Percentiles rank a stretch among this genome's conserved stretches.
Conservation (phyloP, 306 rosid species). For the Purshia tridentata region DNA sequence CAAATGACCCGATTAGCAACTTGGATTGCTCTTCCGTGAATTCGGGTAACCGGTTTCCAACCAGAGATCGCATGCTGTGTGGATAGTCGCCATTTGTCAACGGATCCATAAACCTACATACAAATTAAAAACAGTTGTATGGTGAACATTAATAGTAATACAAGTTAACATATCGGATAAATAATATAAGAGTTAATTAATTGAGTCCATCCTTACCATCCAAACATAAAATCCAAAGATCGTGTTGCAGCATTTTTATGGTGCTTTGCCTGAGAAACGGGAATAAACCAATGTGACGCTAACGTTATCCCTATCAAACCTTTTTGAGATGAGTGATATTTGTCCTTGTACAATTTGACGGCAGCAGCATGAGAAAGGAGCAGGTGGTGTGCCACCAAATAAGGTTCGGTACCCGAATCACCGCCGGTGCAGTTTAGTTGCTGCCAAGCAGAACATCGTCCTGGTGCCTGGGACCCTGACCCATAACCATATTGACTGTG, state of each 20-base stretch:
- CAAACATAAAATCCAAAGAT: constrained; percentile 62
- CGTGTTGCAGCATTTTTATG: constrained; percentile 44
- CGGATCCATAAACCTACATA: constrained; percentile 58
- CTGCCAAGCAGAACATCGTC: constrained; percentile 60
- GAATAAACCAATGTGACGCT: constrained; percentile 45
- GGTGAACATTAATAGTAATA: too few relatives aligned
- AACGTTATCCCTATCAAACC: constrained; percentile 64
- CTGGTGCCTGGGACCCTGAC: constrained; percentile 50
- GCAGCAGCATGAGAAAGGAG: constrained; percentile 69
- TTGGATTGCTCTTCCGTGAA: constrained; percentile 53
- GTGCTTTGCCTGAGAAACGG: constrained; percentile 24
- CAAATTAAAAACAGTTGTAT: background rate
- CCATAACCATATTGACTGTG: constrained; percentile 42
- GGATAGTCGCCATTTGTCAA: constrained; percentile 64
- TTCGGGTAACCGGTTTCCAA: constrained; percentile 55
- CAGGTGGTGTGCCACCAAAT: constrained; percentile 49
- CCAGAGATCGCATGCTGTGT: constrained; percentile 43
- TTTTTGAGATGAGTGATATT: constrained; percentile 63
- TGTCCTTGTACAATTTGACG: constrained; percentile 43
- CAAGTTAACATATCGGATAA: too few relatives aligned
- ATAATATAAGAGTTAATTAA: too few relatives aligned
- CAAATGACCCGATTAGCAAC: constrained; percentile 51
- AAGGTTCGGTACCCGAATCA: constrained; percentile 64
- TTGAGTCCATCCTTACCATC: constrained; percentile 38
- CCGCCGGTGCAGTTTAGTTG: constrained; percentile 62